Base-by-base conservation (phyloP, 2,329 filamentous ascomycete genomes). In the Stachybotrys echinatus region DNA sequence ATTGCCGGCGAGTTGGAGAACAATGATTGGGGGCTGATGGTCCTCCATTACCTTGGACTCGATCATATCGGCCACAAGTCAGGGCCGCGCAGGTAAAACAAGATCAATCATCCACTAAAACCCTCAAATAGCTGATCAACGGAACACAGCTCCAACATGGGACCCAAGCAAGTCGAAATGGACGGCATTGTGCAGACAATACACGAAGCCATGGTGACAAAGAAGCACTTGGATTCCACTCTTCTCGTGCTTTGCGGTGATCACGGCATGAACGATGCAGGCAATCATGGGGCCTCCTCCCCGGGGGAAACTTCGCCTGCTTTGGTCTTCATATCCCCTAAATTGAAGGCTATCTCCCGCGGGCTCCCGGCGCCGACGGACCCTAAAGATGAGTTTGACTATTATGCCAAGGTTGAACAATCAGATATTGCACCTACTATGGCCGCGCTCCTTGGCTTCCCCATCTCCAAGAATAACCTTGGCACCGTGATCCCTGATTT, bases 201-300 rank as follows among this genome's bases (percentile, higher is more conserved):
- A 22, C 96, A 89, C 62, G 73, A 77, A 12, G 87, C 89, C 6
- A 87, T 99, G 55, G 79, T 87, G 61, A 77, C 76, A 4, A 72
- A 88, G 50, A 64, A 78, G 1, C 87, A 96, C 65, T 81, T 96
- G 1, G 64, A 81, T 27, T 87, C 88, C 5, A 91, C 92, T 0
- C 72, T 99, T 2, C 79, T 99, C 43, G 84, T 99, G 3, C 71
- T 99, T 6, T 90, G 87, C 50, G 94, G 94, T 50, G 95, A 99
- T 61, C 94, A 99, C 64, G 94, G 94, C n/a, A 99, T 99, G 94
- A 99, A 97, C 59, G 92, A 97, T 59, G 94, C 89, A 19, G 94
- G 94, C 3, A 97, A 97, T 58, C 94, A 99, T 65, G 94, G 94
- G 23, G 94, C 92, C 38, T 96, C 92, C 10, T 92, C 92, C 0